These are phyloP conservation scores for Diaporthe eres DNA, from an alignment of 2,329 filamentous ascomycete genomes.

Conservation along the genomic window DNA sequence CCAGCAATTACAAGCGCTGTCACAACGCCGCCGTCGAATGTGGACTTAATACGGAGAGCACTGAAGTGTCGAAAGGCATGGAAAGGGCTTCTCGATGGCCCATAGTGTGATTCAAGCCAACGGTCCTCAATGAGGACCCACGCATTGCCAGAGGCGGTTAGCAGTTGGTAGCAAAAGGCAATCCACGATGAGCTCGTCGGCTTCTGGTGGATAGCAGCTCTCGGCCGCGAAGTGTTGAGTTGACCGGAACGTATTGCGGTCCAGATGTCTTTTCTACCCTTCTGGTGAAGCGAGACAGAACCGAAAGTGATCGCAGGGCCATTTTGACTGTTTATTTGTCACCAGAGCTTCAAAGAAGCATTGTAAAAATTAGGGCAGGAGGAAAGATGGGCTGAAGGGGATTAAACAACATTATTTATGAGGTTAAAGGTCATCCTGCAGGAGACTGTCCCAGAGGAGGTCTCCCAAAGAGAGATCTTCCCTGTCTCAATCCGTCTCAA, in stretches of 20 bases:
- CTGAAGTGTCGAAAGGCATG: not conserved
- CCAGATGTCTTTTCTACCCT: not conserved
- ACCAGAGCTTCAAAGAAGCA: not conserved
- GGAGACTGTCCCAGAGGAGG: not conserved
- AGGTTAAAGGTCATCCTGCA: not conserved
- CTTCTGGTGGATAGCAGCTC: not conserved
- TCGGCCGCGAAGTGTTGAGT: not conserved
- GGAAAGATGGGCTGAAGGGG: not conserved
- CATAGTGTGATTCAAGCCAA: not conserved
- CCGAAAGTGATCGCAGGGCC: not conserved
- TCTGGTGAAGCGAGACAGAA: not conserved
- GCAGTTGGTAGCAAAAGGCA: not conserved
- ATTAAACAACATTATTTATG: not conserved
- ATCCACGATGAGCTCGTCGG: not conserved
- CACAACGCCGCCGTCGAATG: not conserved
- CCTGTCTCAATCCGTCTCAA: no score
- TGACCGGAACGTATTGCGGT: not conserved
- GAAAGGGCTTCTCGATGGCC: not conserved
- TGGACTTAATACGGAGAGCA: not conserved
- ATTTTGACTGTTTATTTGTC: not conserved
- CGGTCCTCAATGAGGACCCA: not conserved
- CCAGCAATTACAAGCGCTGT: not conserved
- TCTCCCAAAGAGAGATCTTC: not conserved
- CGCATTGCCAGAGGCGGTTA: not conserved
- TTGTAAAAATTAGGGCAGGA: not conserved